Conservation (phyloP, 108 stramenopile genomes). For the Nitzschia sp. region DNA sequence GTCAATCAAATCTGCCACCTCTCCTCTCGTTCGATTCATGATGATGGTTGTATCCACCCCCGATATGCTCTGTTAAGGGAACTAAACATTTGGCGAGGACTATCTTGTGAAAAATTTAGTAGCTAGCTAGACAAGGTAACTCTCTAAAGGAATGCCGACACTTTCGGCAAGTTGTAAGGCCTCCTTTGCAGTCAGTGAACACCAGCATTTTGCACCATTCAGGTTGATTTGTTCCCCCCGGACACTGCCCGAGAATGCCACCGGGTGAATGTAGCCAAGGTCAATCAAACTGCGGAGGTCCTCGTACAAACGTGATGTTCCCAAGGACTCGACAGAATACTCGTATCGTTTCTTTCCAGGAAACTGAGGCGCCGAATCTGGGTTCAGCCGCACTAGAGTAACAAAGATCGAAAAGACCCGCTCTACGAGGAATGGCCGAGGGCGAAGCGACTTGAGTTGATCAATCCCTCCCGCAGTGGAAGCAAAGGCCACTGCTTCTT, state of each 20-base stretch:
- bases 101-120: no score
- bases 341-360: conserved; percentile 5
- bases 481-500: conserved; percentile 51
- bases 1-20: no score
- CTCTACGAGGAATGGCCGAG: conserved; percentile 62
- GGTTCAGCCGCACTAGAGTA: conserved; percentile 53
- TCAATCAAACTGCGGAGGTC: conserved; percentile 24
- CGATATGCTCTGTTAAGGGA: neutral
- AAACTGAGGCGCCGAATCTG: neutral
- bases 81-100: no score
- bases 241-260: conserved; percentile 1
- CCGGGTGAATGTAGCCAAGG: conserved; percentile 26
- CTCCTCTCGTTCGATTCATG: no score
- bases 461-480: conserved; percentile 37
- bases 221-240: conserved; percentile 13
- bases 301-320: conserved; percentile 18
- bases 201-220: conserved; percentile 19
- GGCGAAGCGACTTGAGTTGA: conserved; percentile 44
- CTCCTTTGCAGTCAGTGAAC: conserved; percentile 30
- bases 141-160: conserved; percentile 29
- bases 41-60: no score
- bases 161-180: conserved; percentile 18
- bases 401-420: conserved; percentile 70
- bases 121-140: conserved; percentile 35
- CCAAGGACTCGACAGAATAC: conserved; percentile 12